A percentile compares a stretch with the other conserved stretches of the same genome.
Conservation (phyloP, 768 basidiomycete genomes). For the Podaxis rugospora region DNA sequence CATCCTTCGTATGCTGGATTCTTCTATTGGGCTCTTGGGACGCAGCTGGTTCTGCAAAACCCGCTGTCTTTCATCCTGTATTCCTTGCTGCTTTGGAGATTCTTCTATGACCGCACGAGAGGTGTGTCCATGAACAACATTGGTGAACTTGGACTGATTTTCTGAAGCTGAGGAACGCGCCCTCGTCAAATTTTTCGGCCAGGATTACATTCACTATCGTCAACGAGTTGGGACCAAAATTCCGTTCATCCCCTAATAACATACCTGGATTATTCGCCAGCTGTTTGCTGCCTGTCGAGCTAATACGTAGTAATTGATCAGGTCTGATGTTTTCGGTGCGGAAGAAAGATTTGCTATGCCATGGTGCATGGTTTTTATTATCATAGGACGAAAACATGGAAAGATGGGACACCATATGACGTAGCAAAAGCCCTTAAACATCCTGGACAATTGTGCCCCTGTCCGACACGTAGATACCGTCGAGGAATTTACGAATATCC, state of each 20-base stretch:
- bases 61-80: conserved; percentile 68
- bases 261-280: no score
- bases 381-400: conserved; percentile 10
- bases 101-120: conserved; percentile 79
- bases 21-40: conserved; percentile 97
- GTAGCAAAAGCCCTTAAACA: conserved; percentile 21
- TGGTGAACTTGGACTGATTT: neutral
- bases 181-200: conserved; percentile 84
- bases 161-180: conserved; percentile 73
- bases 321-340: neutral
- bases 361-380: conserved; percentile 2
- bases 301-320: neutral
- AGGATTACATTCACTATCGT: conserved; percentile 78
- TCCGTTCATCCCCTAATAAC: conserved; percentile 67
- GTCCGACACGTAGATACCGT: conserved; percentile 89
- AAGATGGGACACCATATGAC: neutral
- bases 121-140: conserved; percentile 43
- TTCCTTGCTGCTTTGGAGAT: conserved; percentile 68
- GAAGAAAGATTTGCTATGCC: neutral
- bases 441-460: conserved; percentile 60
- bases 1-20: conserved; percentile 98
- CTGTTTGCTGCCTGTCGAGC: neutral
- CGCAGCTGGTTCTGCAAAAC: conserved; percentile 90
- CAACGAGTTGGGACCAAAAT: conserved; percentile 79
- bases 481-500: conserved; percentile 99